Evolutionary conservation across 495 filamentous ascomycete genomes (phyloP), one percentile per base, ranked within the genome.

Genomic region (Lophiostoma macrostomum): DNA sequence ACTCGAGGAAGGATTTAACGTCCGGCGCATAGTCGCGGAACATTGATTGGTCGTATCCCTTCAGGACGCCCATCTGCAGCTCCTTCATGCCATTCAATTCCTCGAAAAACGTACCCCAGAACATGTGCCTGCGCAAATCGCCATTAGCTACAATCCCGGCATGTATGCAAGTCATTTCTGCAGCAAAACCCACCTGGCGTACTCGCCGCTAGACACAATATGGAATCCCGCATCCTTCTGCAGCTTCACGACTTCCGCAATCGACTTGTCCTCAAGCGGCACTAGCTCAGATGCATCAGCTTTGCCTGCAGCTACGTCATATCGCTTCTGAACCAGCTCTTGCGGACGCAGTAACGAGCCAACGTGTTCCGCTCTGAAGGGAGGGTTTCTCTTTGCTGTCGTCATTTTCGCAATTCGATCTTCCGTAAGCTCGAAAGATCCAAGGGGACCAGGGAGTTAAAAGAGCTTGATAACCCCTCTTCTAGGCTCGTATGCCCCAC

Each of bases 11-110:
- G 18, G 54, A 57, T 42, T 64, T 64, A 23, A 69, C 65, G 39
- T 69, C 67, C n/a, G 65, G 67, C 5, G 62, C 65, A 39, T 69
- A 69, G n/a, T 45, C 37, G n/a, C 67, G 63, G 53, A 69, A 69
- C 49, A 69, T 68, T 39, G 23, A 36, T 10, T 52, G 50, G 41
- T 67, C 64, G 41, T 67, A 67, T 10, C 64, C 64, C 25, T 60
- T 60, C 13, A 60, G 43, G 14, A 60, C 50, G 10, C 53, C 59
- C 23, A 67, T 29, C 28, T 69, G 66, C 27, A 69, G 56, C 51
- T 69, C 67, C 18, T 66, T 59, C 64, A 70, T 70, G 44, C 67
- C 67, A 47, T 66, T 64, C 28, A 70, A 54, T 10, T 57, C 56
- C 13, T 65, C 63, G 52, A 69, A 69, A 51, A 69, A 69, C 0